These are phyloP conservation scores for Achaetomium macrosporum DNA, from an alignment of 2,329 filamentous ascomycete species.

Conservation along the genomic window DNA sequence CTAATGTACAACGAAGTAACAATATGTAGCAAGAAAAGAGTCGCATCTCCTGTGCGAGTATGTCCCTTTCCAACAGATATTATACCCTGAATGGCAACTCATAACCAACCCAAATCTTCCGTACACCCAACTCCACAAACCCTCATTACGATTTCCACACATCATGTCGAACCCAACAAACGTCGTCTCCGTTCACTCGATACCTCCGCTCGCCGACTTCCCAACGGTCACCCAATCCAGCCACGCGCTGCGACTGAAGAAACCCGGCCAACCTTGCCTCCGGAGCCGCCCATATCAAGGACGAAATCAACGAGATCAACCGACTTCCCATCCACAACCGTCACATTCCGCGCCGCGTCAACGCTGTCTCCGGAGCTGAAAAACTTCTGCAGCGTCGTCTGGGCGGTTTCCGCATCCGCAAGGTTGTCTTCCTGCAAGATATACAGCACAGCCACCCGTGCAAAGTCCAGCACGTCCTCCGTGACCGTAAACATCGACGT, in stretches of 20 bases:
- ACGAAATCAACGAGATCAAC: slow-evolving; percentile 46
- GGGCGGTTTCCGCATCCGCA: slow-evolving; percentile 47
- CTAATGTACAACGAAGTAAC: slow-evolving; percentile 8
- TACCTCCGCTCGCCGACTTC: too few relatives aligned
- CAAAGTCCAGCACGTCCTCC: slow-evolving; percentile 56
- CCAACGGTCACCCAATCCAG: neutral
- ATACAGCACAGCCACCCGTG: slow-evolving; percentile 55
- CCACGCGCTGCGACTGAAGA: neutral
- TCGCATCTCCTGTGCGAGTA: slow-evolving; percentile 3
- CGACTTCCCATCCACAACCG: slow-evolving; percentile 34
- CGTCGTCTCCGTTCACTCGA: too few relatives aligned
- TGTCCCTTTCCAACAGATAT: neutral
- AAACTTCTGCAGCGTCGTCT: slow-evolving; percentile 49
- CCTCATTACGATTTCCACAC: too few relatives aligned
- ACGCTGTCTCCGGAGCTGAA: slow-evolving; percentile 38
- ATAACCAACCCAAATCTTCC: too few relatives aligned
- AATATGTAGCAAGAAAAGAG: slow-evolving; percentile 4
- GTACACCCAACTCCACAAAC: too few relatives aligned
- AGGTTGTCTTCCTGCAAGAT: slow-evolving; percentile 52
- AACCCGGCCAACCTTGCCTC: slow-evolving; percentile 16
- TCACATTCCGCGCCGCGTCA: slow-evolving; percentile 34
- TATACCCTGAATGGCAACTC: too few relatives aligned
- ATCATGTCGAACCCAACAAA: too few relatives aligned
- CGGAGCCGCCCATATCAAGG: slow-evolving; percentile 31
- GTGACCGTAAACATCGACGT: slow-evolving; percentile 42